Conservation (phyloP, 768 basidiomycete species). For the Xerocomellus amylosporus region DNA sequence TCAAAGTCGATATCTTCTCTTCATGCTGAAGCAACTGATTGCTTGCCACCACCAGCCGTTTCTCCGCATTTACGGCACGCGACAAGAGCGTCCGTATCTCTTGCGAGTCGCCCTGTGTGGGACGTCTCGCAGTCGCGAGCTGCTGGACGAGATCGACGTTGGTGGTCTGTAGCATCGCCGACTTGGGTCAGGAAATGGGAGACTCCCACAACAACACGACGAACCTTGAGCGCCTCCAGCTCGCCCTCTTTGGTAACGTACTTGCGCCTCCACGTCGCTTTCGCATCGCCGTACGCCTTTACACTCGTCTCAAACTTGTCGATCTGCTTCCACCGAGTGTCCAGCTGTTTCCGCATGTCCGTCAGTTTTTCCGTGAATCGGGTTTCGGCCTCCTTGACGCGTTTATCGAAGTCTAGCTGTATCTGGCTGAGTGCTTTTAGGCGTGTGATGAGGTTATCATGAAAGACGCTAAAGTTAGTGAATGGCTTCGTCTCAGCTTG, state of each 20-base stretch:
- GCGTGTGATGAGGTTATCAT: constrained; percentile 88
- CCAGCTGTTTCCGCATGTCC: constrained; percentile 84
- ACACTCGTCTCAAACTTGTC: constrained; percentile 89
- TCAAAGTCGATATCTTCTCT: constrained; percentile 74
- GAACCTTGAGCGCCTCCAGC: constrained; percentile 79
- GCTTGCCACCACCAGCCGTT: constrained; percentile 78
- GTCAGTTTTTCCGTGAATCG: constrained; percentile 69
- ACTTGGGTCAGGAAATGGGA: background rate
- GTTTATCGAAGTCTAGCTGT: constrained; percentile 82
- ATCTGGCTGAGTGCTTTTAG: constrained; percentile 84
- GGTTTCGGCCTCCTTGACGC: constrained; percentile 74
- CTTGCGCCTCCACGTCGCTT: constrained; percentile 80
- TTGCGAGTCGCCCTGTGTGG: constrained; percentile 57
- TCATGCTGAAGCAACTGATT: constrained; percentile 84
- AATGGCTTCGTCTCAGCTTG: constrained; percentile 87
- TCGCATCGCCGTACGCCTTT: constrained; percentile 78
- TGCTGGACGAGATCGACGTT: constrained; percentile 75
- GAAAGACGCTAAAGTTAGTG: constrained; percentile 91
- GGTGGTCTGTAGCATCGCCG: constrained; percentile 47
- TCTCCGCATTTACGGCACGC: constrained; percentile 81
- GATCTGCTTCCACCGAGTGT: constrained; percentile 85
- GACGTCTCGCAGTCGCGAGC: constrained; percentile 58
- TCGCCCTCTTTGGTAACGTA: constrained; percentile 85
- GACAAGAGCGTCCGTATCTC: constrained; percentile 70
- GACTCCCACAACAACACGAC: background rate